Base-by-base conservation (phyloP, 345 rosid species). In the Combretum micranthum region DNA sequence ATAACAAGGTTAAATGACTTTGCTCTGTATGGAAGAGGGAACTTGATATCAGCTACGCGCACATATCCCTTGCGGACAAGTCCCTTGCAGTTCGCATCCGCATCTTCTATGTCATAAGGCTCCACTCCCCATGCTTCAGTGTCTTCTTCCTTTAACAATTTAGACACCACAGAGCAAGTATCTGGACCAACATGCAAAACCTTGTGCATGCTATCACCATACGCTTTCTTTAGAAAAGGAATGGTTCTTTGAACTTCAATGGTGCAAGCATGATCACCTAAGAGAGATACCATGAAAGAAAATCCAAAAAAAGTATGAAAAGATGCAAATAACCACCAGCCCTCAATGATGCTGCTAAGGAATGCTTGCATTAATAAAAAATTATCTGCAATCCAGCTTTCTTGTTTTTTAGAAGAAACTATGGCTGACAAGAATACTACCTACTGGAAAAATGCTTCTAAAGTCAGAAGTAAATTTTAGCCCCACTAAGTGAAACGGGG, bases 51-150 rank as follows among this genome's bases (percentile, higher is more conserved):
- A 64, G 97, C 90, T 47, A 94, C 93, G 50, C 96, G 95, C 16
- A 85, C 95, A 63, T 87, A 52, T 50, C 99, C 97, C 74, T 76
- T 94, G 60, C 79, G 87, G 18, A 94, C 93, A 43, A 90, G 86
- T 44, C 59, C 56, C 69, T 83, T 87, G 90, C 99, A 94, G 66
- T 64, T 79, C 50, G 77, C 74, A 68, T 86, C 97, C 17, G 83
- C 90, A 68, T 94, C 99, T 68, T 94, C 99, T 20, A 87, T 72
- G 68, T 90, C 99, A 69, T 94, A 94, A 3, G 99, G 99, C 67
- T 94, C 99, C 23, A 90, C 80, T 37, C 99, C 97, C 99, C 99
- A 90, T 14, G 89, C 92, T 77, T 94, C 97, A 19, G 84, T 85
- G 70, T 87, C 95, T 60, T 85, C 88, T 79, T 85, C 96, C 77